Base-by-base conservation (phyloP, 495 filamentous ascomycete genomes). In the Penicillium pulvis region DNA sequence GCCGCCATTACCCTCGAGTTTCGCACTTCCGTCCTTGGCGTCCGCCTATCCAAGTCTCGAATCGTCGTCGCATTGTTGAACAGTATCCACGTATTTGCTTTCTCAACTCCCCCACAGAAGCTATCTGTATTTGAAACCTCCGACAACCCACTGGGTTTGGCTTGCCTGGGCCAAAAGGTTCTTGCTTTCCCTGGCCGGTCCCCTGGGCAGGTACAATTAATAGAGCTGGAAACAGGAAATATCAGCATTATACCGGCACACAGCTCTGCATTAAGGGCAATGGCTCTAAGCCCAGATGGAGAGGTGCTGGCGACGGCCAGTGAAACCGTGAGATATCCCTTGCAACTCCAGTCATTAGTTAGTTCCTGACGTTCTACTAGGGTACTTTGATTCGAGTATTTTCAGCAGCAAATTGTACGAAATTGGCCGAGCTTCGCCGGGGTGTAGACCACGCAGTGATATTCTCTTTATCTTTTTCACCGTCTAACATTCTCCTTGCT, bases 181-280 rank as follows among this genome's bases (percentile, higher is more conserved):
- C 72, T 96, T 2, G 88, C 85, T 19, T 95, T 97, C 64, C 94
- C 93, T 0, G 93, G 92, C 23, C 80, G 91, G 43, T 91, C 89
- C 6, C 75, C 84, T 1, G 94, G 95, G 23, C 94, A 98, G 62
- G 87, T 98, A n/a, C 93, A 97, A 66, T 70, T 98, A 20, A 89
- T 97, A 47, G 89, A 95, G 69, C 70, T 96, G 39, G 80, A 81
- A 26, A 91, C 84, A 4, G 88, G 89, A 36, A 94, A 90, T 63
- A 90, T 97, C 56, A 96, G 87, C 73, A 97, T 98, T 71, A 90
- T 97, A 49, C 93, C 93, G 1, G 94, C 95, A 2, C 94, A 98
- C 71, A 84, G 87, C 26, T 85, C 89, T 3, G 82, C 88, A 2
- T 72, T 98, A 30, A 80, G 88, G 50, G 90, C 92, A n/a, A 79